Percentiles rank a stretch among this genome's conserved stretches.
Conservation (phyloP, 768 basidiomycete genomes). For the Hydnomerulius pinastri region DNA sequence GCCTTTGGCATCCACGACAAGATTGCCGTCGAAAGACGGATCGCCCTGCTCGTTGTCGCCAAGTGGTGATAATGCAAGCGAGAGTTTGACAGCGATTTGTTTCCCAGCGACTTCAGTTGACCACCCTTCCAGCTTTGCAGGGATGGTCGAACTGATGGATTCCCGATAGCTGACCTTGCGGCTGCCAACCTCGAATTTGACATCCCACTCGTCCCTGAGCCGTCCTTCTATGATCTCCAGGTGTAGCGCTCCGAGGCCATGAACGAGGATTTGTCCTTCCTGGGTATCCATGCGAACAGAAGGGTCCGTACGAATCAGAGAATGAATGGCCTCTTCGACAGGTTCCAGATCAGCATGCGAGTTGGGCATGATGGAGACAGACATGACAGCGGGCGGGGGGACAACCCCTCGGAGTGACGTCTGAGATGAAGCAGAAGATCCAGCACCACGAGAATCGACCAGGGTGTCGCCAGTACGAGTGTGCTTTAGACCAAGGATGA, state of each 20-base stretch:
- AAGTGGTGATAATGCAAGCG: conserved; percentile 57
- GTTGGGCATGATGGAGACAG: conserved; percentile 77
- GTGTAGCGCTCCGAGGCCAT: conserved; percentile 84
- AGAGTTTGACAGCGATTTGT: conserved; percentile 48
- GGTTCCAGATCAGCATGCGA: conserved; percentile 78
- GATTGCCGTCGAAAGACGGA: conserved; percentile 74
- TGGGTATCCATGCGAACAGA: conserved; percentile 78
- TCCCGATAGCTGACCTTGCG: conserved; percentile 85
- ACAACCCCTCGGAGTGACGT: conserved; percentile 61
- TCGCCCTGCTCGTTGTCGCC: conserved; percentile 59
- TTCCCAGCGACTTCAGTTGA: conserved; percentile 65
- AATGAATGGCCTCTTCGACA: conserved; percentile 72
- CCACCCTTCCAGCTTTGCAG: conserved; percentile 49
- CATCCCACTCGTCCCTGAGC: conserved; percentile 78
- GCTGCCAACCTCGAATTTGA: conserved; percentile 71
- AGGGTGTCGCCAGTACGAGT: conserved; percentile 90
- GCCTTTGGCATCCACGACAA: conserved; percentile 60
- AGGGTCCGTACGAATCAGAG: conserved; percentile 85
- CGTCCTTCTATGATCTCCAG: conserved; percentile 89
- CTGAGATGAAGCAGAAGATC: conserved; percentile 33
- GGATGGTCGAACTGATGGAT: conserved; percentile 33
- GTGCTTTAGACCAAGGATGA: conserved; percentile 78
- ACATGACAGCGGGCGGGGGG: conserved; percentile 83
- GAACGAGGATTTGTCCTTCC: conserved; percentile 82
- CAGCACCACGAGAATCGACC: conserved; percentile 49